phyloP scores from a whole-genome alignment of 2,329 filamentous ascomycete species.

The Cercospora janseana region DNA sequence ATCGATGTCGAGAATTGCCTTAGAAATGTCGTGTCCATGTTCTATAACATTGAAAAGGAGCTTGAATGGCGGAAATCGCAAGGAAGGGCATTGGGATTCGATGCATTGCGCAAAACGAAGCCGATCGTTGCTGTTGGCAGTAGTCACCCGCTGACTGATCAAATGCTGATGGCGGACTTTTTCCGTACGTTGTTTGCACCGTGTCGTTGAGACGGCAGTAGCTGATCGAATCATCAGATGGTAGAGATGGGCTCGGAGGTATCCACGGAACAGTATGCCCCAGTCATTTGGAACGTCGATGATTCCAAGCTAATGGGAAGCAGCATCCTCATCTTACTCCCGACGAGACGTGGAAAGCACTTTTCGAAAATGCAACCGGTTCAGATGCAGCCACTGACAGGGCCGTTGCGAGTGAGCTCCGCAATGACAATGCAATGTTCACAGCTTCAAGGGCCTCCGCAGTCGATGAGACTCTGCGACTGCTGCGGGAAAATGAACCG shows the following conservation, averaged over 20 bases:
- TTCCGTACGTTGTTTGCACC: slow-evolving; percentile 64
- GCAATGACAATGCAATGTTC: slow-evolving; percentile 57
- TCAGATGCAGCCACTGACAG: slow-evolving; percentile 33
- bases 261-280: slow-evolving; percentile 46
- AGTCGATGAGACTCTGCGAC: slow-evolving; percentile 83
- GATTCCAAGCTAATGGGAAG: slow-evolving; percentile 1
- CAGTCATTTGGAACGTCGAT: neutral
- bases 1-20: slow-evolving; percentile 83
- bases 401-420: slow-evolving; percentile 39
- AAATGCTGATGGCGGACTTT: slow-evolving; percentile 66
- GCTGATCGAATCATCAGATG: slow-evolving; percentile 39
- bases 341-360: slow-evolving; percentile 48
- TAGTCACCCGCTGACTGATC: slow-evolving; percentile 79
- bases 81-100: slow-evolving; percentile 68
- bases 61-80: slow-evolving; percentile 73
- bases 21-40: slow-evolving; percentile 83
- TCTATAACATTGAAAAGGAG: slow-evolving; percentile 89
- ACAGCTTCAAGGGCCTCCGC: slow-evolving; percentile 70
- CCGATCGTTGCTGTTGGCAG: slow-evolving; percentile 77
- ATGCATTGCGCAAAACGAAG: slow-evolving; percentile 67
- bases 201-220: neutral
- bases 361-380: slow-evolving; percentile 42
- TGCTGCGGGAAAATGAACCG: slow-evolving; percentile 77
- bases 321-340: slow-evolving; percentile 51
- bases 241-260: slow-evolving; percentile 50